Evolutionary conservation across 2,329 filamentous ascomycete species (phyloP).

Genomic region (Colletotrichum sp.): DNA sequence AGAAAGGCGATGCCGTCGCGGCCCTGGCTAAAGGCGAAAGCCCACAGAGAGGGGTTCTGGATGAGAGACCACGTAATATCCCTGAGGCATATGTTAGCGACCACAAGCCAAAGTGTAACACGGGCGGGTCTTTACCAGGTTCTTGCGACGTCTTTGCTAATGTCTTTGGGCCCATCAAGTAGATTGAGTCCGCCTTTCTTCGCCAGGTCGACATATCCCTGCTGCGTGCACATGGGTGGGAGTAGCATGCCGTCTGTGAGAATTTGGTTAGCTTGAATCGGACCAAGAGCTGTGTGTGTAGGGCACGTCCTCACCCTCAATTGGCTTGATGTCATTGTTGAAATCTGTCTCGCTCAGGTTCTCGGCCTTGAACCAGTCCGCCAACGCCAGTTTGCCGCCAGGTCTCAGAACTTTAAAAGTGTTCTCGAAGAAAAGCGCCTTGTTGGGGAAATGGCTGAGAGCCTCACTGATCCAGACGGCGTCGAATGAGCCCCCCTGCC

Average conservation of each 20-base stretch:
- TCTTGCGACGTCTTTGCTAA: conserved; percentile 61
- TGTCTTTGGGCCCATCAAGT: conserved; percentile 55
- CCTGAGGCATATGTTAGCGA: conserved; percentile 37
- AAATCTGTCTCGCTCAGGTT: conserved; percentile 47
- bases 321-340: conserved; percentile 60
- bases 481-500: conserved; percentile 48
- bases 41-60: conserved; percentile 64
- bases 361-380: conserved; percentile 66
- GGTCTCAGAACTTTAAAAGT: conserved; percentile 50
- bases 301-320: conserved; percentile 48
- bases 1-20: conserved; percentile 65
- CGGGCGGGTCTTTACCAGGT: conserved; percentile 53
- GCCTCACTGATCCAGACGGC: conserved; percentile 68
- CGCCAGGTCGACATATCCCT: conserved; percentile 58
- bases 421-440: conserved; percentile 62
- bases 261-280: neutral
- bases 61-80: conserved; percentile 67
- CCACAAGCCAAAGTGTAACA: neutral
- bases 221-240: conserved; percentile 58
- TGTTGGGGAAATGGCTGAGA: conserved; percentile 64
- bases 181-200: conserved; percentile 51
- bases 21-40: conserved; percentile 64
- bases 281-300: neutral
- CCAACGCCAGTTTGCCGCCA: conserved; percentile 59
- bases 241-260: conserved; percentile 62